These are phyloP conservation scores for Phanerochaete carnosa DNA, from an alignment of 768 basidiomycete genomes.

Conservation along the genomic window DNA sequence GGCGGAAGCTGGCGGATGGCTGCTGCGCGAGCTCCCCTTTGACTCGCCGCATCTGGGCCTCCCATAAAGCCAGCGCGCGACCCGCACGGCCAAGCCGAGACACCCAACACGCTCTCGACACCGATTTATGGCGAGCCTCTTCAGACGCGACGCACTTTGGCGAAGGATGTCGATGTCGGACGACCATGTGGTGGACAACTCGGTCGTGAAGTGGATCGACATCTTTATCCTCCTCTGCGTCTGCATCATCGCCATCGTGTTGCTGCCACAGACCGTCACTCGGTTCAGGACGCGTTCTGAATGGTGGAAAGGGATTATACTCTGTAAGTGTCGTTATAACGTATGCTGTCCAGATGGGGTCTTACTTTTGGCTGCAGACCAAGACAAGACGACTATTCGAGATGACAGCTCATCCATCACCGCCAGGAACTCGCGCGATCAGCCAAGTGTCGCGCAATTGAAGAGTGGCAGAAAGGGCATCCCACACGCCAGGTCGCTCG, in stretches of 20 bases:
- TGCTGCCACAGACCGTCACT: not conserved
- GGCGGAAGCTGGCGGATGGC: not conserved
- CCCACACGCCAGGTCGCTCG: slow-evolving; percentile 18
- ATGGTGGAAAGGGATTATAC: not conserved
- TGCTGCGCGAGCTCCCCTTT: not conserved
- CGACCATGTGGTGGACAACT: not conserved
- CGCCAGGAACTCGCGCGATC: not conserved
- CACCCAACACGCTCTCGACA: not conserved
- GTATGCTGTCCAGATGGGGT: not conserved
- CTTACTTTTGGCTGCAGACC: not conserved
- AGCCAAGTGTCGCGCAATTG: not conserved
- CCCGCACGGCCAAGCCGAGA: not conserved
- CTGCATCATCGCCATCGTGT: not conserved
- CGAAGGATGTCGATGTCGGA: no score
- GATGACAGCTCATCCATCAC: not conserved
- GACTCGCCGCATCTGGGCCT: not conserved
- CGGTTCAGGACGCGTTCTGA: not conserved
- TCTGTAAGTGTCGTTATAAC: not conserved
- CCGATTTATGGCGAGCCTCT: no score
- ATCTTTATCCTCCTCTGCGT: not conserved
- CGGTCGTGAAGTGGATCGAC: slow-evolving; percentile 3
- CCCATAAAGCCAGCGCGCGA: not conserved
- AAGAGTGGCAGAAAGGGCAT: not conserved
- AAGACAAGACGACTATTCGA: not conserved
- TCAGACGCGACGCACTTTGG: not conserved